Conservation (phyloP, 2,329 filamentous ascomycete genomes). For the Penicillium sp. region DNA sequence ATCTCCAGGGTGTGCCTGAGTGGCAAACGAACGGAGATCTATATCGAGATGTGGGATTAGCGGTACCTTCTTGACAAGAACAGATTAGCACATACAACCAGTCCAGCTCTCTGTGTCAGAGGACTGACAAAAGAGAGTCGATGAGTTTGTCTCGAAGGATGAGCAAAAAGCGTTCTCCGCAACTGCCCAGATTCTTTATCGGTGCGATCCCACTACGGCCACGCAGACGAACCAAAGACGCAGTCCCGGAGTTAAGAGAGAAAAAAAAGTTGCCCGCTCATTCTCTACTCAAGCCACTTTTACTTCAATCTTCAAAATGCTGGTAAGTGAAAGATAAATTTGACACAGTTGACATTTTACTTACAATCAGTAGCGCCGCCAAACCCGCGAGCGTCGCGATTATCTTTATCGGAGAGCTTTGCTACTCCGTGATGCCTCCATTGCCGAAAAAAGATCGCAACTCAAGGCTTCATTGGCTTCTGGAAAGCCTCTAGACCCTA, state of each 20-base stretch:
- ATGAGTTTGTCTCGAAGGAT: slow-evolving; percentile 17
- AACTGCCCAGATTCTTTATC: slow-evolving; percentile 29
- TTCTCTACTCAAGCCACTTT: slow-evolving; percentile 7
- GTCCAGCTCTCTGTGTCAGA: slow-evolving; percentile 26
- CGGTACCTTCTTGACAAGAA: not conserved
- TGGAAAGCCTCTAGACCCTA: slow-evolving; percentile 78
- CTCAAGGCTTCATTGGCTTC: slow-evolving; percentile 82
- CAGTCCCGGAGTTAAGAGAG: slow-evolving; percentile 35
- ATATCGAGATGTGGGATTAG: slow-evolving; percentile 11
- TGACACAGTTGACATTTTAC: not conserved
- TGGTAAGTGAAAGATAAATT: slow-evolving; percentile 25
- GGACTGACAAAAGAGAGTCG: slow-evolving; percentile 26
- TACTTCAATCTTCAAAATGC: slow-evolving; percentile 28
- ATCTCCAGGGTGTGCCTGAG: slow-evolving; percentile 31
- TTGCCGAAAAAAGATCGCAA: slow-evolving; percentile 85
- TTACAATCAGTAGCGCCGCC: slow-evolving; percentile 55
- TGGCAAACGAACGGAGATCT: slow-evolving; percentile 31
- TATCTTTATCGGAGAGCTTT: slow-evolving; percentile 90
- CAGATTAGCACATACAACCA: slow-evolving; percentile 20
- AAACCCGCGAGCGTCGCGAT: slow-evolving; percentile 76
- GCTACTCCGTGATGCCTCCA: slow-evolving; percentile 85
- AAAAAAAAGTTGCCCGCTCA: slow-evolving; percentile 41
- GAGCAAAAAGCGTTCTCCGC: slow-evolving; percentile 25
- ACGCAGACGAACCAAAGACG: slow-evolving; percentile 24
- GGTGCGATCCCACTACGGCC: slow-evolving; percentile 37